Base-by-base conservation (phyloP, 176 grass and related monocot genomes). In the Themeda triandra region DNA sequence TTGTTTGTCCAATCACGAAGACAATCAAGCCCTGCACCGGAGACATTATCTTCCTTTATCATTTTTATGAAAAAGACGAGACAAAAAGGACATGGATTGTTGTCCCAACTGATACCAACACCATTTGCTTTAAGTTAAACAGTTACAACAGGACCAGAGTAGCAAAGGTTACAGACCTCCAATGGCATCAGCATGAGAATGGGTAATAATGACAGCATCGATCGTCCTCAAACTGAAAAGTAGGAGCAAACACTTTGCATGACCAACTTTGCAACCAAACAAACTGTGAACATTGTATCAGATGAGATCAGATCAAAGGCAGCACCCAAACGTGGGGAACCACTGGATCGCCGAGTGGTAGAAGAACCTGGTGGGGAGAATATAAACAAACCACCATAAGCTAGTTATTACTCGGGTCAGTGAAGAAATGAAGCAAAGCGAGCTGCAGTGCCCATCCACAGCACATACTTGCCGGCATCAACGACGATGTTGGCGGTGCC, bases 1-100 rank as follows among this genome's bases (percentile, higher is more conserved):
- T 99, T 94, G 82, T 96, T 99, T 0, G 93, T 96, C 97, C 97
- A 99, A 88, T 96, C 97, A 87, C 91, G 91, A 86, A 99, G 86
- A 70, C 91, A 94, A 86, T 96, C 93, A 80, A 99, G 89, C 23
- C 96, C 93, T 98, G 86, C 76, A 89, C n/a, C 71, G 83, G n/a
- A 64, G 66, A 27, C 23, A 23, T 75, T 80, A 62, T 59, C 51
- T 80, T 49, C 66, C 69, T 21, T 19, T 63, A n/a, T 59, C 56
- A 2, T 30, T 12, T 30, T 68, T 53, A 2, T 6, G 7, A 21
- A 59, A 74, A 91, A 69, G 82, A 79, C 48, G 58, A 64, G 63
- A 75, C 25, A 74, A 84, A 88, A 25, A 48, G 23, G 77, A 45
- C 45, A 80, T 80, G 69, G 6, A 9, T 63, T 69, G 10, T 63